Conservation (phyloP, 208 protist genomes). For the Acanthamoeba royreba region DNA sequence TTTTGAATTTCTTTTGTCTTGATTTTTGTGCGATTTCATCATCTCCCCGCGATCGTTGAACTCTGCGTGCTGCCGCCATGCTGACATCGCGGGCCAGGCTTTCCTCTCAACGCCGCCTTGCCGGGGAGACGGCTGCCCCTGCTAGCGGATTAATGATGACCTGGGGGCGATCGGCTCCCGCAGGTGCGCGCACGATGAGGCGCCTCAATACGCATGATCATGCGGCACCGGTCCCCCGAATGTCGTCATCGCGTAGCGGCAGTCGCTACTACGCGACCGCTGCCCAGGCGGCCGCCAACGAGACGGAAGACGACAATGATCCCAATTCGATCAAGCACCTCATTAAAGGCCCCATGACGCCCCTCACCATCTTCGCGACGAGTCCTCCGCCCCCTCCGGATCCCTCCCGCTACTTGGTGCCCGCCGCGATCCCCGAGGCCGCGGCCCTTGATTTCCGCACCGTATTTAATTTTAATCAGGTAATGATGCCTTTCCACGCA, state of each 20-base stretch:
- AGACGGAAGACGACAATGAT: no score
- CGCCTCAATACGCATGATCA: no score
- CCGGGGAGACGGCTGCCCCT: no score
- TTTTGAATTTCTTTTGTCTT: not conserved
- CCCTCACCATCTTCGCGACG: not conserved
- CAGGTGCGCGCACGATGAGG: no score
- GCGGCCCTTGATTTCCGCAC: not conserved
- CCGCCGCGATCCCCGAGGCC: not conserved
- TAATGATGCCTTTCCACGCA: not conserved
- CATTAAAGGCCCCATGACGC: not conserved
- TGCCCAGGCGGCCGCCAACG: not conserved
- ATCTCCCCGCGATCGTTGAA: no score
- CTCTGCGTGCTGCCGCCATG: no score
- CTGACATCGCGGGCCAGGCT: no score
- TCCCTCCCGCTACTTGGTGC: not conserved
- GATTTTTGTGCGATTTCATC: no score
- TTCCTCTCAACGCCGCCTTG: no score
- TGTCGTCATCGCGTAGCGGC: not conserved
- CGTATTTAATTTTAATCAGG: not conserved
- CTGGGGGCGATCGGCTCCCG: no score
- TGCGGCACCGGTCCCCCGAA: no score
- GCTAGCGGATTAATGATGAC: no score
- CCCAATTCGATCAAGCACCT: not conserved
- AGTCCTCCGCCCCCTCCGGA: not conserved
- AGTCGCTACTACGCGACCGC: not conserved